Evolutionary conservation across 306 rosid genomes (phyloP).

Genomic region (Casuarina equisetifolia): DNA sequence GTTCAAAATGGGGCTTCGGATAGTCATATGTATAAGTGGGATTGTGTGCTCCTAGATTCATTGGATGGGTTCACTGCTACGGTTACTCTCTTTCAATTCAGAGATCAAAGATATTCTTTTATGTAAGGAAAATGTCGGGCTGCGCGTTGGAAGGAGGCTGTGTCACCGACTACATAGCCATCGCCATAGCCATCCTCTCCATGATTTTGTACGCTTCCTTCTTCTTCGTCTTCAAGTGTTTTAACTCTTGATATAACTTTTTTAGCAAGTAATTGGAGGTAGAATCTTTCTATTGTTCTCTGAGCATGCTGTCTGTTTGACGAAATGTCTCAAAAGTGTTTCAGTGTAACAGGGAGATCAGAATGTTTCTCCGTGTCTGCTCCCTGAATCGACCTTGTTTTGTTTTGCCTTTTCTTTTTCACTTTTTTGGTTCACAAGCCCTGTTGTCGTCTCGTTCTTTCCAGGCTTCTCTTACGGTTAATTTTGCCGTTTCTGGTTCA

Average conservation of each 20-base stretch:
- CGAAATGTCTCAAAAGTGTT: constrained; percentile 20
- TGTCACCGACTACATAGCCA: constrained; percentile 73
- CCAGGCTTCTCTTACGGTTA: constrained; percentile 74
- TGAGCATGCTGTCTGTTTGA: constrained; percentile 25
- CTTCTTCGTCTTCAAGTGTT: background rate
- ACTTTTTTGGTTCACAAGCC: background rate
- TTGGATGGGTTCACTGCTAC: background rate
- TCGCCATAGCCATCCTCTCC: constrained; percentile 53
- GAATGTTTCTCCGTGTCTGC: background rate
- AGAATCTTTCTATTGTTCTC: background rate
- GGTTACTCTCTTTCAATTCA: background rate
- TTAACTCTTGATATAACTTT: no score
- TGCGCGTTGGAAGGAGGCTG: constrained; percentile 88
- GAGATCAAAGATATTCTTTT: background rate
- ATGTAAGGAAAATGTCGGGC: constrained; percentile 49
- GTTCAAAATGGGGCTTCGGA: constrained; percentile 19
- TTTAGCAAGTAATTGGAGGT: background rate
- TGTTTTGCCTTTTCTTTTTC: background rate
- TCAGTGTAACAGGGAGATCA: background rate
- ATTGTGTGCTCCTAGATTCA: no score
- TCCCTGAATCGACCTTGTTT: background rate
- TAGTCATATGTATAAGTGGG: no score
- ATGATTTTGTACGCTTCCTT: constrained; percentile 52
- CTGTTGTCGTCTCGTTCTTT: constrained; percentile 27
- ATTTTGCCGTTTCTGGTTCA: constrained; percentile 65